Conservation (phyloP, 1,284 basidiomycete genomes). For the Ustilago tritici region DNA sequence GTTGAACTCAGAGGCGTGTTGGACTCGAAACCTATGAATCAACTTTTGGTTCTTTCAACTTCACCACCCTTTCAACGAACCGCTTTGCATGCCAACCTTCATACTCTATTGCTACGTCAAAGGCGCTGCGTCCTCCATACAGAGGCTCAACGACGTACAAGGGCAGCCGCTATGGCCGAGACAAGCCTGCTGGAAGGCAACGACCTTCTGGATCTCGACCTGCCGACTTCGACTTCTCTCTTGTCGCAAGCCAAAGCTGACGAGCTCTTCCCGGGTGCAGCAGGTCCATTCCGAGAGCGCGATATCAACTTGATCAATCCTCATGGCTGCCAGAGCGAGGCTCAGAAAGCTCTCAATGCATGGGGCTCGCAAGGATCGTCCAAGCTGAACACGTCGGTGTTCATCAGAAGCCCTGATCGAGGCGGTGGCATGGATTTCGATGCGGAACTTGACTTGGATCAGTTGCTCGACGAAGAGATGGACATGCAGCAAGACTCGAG, state of each 20-base stretch:
- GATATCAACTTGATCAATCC: slow-evolving; percentile 29
- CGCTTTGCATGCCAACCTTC: slow-evolving; percentile 2
- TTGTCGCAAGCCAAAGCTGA: slow-evolving; percentile 23
- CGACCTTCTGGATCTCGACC: slow-evolving; percentile 40
- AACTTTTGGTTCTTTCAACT: not conserved
- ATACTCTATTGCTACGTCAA: not conserved
- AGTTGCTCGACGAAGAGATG: slow-evolving; percentile 45
- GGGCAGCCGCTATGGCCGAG: slow-evolving; percentile 20
- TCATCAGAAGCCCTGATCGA: slow-evolving; percentile 13
- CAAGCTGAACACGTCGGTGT: slow-evolving; percentile 7
- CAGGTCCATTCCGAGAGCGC: slow-evolving; percentile 22
- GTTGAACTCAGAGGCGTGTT: slow-evolving; percentile 28
- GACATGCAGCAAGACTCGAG: not conserved
- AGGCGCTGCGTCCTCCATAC: not conserved
- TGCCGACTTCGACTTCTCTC: slow-evolving; percentile 13
- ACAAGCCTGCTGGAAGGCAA: slow-evolving; percentile 33
- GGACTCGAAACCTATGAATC: slow-evolving; percentile 16
- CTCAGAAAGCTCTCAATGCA: slow-evolving; percentile 46
- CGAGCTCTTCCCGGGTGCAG: slow-evolving; percentile 31
- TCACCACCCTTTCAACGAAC: slow-evolving; percentile 6
- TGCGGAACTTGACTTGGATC: slow-evolving; percentile 36
- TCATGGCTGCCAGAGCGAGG: slow-evolving; percentile 30
- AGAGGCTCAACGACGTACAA: not conserved
- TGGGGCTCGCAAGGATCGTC: slow-evolving; percentile 24
- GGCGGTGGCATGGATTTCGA: slow-evolving; percentile 33